phyloP scores from a whole-genome alignment of 805 yeast genomes.

The Hanseniaspora lachancei region DNA sequence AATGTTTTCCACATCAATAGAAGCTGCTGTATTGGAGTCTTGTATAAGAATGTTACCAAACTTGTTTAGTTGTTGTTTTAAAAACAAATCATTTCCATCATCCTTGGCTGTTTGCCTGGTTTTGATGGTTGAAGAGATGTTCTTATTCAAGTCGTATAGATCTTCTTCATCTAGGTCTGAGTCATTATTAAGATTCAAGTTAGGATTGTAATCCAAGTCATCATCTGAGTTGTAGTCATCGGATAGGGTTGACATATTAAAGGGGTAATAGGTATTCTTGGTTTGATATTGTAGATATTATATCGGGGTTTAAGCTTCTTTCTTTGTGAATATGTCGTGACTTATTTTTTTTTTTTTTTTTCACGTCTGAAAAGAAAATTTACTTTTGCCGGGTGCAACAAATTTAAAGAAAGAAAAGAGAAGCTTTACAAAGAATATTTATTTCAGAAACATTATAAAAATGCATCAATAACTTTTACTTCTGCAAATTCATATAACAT shows the following conservation, averaged over 20 bases:
- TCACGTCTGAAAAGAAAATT: background rate
- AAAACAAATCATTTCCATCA: conserved; percentile 19
- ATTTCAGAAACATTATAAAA: no score
- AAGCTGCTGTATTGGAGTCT: conserved; percentile 16
- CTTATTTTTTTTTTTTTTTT: no score
- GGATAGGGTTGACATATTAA: background rate
- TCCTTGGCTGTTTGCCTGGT: conserved; percentile 48
- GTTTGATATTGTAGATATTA: background rate
- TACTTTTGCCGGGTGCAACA: no score
- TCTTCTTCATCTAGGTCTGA: conserved; percentile 11
- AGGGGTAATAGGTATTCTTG: background rate
- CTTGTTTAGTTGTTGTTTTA: conserved; percentile 31
- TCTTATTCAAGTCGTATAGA: background rate
- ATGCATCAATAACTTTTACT: no score
- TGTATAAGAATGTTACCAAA: conserved; percentile 19
- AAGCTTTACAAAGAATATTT: no score
- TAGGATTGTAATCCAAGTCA: conserved; percentile 11
- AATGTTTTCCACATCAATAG: conserved; percentile 8
- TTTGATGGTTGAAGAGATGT: conserved; percentile 40
- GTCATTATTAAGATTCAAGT: background rate
- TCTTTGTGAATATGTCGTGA: no score
- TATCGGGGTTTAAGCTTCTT: background rate
- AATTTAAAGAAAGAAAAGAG: no score
- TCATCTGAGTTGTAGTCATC: conserved; percentile 10
- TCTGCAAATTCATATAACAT: no score